Conservation (phyloP, 257 asterid species). For the Lavandula angustifolia region DNA sequence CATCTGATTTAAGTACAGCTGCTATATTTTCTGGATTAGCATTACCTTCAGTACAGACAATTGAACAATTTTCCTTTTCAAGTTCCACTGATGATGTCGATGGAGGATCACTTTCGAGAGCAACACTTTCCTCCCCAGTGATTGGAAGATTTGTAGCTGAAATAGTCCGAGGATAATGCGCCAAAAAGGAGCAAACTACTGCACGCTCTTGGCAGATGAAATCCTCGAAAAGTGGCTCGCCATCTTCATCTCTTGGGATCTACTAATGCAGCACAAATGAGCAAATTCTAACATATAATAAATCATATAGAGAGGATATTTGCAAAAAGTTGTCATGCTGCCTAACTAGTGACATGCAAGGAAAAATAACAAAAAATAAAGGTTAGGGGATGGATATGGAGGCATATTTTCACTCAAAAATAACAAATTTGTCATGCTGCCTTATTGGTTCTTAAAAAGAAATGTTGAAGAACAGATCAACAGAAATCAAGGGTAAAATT, state of each 20-base stretch:
- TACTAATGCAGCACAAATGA: slow-evolving; percentile 32
- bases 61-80: slow-evolving; percentile 36
- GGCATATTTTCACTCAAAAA: background rate
- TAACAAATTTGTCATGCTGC: too few relatives aligned
- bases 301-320: background rate
- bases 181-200: slow-evolving; percentile 56
- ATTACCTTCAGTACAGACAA: slow-evolving; percentile 27
- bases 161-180: slow-evolving; percentile 58
- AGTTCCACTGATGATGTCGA: slow-evolving; percentile 34
- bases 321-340: too few relatives aligned
- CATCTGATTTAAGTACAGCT: slow-evolving; percentile 11
- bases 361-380: slow-evolving; percentile 1
- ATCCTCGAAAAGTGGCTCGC: slow-evolving; percentile 83
- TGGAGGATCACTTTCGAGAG: slow-evolving; percentile 39
- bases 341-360: too few relatives aligned
- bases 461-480: background rate
- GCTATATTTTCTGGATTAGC: slow-evolving; percentile 23
- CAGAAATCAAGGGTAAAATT: background rate
- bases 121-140: slow-evolving; percentile 43
- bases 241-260: slow-evolving; percentile 91
- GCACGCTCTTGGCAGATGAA: slow-evolving; percentile 80
- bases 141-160: slow-evolving; percentile 34
- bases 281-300: background rate
- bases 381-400: slow-evolving; percentile 8
- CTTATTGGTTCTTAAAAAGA: too few relatives aligned